Conservation (phyloP, 306 rosid genomes). For the Albizia julibrissin region DNA sequence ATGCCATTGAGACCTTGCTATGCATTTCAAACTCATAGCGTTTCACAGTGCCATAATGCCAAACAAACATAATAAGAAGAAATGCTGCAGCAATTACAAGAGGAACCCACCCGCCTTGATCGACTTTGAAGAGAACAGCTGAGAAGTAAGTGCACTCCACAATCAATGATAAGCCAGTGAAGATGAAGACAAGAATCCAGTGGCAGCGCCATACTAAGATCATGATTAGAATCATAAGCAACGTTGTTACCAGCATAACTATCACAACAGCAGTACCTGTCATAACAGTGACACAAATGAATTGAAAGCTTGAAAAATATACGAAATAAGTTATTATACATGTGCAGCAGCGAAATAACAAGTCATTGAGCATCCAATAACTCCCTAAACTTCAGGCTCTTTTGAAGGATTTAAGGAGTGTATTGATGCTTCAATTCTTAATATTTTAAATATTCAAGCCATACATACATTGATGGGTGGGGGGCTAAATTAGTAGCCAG, state of each 20-base stretch:
- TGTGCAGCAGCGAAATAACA: slow-evolving; percentile 7
- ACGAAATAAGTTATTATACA: background rate
- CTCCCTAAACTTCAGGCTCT: slow-evolving; percentile 6
- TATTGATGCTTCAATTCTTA: background rate
- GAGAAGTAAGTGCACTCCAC: slow-evolving; percentile 91
- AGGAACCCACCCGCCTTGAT: slow-evolving; percentile 97
- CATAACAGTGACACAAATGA: slow-evolving; percentile 8
- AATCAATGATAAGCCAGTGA: slow-evolving; percentile 62
- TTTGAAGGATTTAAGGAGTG: background rate
- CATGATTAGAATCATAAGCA: slow-evolving; percentile 85
- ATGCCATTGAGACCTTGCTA: slow-evolving; percentile 93
- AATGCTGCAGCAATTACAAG: slow-evolving; percentile 79
- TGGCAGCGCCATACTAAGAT: slow-evolving; percentile 93
- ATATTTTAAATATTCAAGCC: background rate
- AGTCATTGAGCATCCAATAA: slow-evolving; percentile 13
- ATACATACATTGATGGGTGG: background rate
- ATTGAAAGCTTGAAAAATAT: slow-evolving; percentile 1
- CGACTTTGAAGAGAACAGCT: slow-evolving; percentile 81
- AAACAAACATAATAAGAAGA: slow-evolving; percentile 73
- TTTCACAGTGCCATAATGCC: slow-evolving; percentile 85
- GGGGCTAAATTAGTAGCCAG: background rate
- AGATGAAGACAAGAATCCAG: slow-evolving; percentile 72
- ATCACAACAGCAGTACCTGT: slow-evolving; percentile 89
- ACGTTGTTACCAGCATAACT: slow-evolving; percentile 88
- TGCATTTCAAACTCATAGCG: slow-evolving; percentile 87